Evolutionary conservation across 192 early-diverging fungal species (phyloP).

Genomic region (Nowakowskiella sp.): DNA sequence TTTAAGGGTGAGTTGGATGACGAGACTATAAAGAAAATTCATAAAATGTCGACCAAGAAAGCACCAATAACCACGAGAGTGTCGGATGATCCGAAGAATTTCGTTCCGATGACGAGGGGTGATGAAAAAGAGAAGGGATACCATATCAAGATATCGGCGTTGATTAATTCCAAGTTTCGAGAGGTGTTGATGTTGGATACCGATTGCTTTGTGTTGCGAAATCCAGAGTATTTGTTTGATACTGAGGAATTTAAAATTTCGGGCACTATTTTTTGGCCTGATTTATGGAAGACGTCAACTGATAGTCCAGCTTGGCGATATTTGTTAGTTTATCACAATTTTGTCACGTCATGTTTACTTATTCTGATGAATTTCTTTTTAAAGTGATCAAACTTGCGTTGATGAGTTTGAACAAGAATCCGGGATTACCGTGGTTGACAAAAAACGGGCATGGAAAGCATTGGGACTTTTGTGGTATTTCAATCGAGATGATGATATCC

Average conservation of each 20-base stretch:
- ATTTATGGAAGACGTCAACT: not conserved
- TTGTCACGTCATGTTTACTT: not conserved
- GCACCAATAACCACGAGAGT: not conserved
- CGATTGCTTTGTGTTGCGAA: not conserved
- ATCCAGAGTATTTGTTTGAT: not conserved
- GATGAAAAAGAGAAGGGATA: not conserved
- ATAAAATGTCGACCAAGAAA: too few species aligned
- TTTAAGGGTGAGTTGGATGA: too few species aligned
- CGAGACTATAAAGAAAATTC: too few species aligned
- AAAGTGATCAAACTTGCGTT: not conserved
- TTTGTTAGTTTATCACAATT: not conserved
- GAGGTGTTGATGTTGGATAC: not conserved
- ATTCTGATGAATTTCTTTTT: not conserved
- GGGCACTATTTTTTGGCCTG: not conserved
- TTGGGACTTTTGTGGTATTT: not conserved
- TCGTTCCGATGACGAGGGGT: not conserved
- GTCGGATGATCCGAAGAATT: not conserved
- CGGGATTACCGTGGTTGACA: not conserved
- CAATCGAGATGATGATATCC: not conserved
- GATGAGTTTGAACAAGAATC: not conserved
- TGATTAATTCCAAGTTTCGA: not conserved
- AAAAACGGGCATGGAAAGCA: not conserved
- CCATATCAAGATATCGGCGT: not conserved
- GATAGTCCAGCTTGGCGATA: not conserved
- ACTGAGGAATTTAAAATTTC: not conserved